These are phyloP conservation scores for Solanum okadae DNA, from an alignment of 257 asterid species.

Conservation along the genomic window DNA sequence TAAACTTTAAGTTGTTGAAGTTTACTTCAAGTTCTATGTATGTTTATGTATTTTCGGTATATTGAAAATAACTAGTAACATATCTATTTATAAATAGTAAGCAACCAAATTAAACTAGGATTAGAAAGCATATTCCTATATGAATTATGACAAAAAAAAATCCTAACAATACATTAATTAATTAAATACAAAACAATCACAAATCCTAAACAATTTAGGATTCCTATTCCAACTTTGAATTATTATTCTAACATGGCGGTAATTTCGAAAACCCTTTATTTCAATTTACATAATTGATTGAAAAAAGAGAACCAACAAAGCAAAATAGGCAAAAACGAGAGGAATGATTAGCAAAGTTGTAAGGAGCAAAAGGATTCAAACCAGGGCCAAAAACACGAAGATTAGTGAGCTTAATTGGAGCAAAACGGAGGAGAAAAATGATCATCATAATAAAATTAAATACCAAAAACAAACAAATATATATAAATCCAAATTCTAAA, in stretches of 20 bases:
- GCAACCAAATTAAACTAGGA: not conserved
- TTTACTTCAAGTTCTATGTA: not conserved
- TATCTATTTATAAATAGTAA: not conserved
- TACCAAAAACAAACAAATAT: not conserved
- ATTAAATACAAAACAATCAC: not conserved
- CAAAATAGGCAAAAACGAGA: conserved; percentile 34
- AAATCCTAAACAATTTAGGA: not conserved
- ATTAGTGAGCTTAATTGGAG: conserved; percentile 27
- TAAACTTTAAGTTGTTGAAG: not conserved
- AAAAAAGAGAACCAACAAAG: not conserved
- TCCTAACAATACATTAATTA: no score
- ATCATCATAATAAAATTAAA: not conserved
- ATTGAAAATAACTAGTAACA: no score
- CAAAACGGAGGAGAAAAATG: not conserved
- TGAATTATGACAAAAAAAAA: no score
- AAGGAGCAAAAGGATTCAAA: conserved; percentile 80
- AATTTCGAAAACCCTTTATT: not conserved
- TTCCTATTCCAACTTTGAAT: not conserved
- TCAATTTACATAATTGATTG: conserved; percentile 14
- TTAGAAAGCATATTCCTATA: not conserved
- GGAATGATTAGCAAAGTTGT: conserved; percentile 46
- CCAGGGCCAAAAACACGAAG: conserved; percentile 89
- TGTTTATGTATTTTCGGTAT: no score
- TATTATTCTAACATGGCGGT: not conserved
- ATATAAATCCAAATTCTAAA: not conserved